Conservation (phyloP, 2,329 filamentous ascomycete genomes). For the Venturiaceae sp. region DNA sequence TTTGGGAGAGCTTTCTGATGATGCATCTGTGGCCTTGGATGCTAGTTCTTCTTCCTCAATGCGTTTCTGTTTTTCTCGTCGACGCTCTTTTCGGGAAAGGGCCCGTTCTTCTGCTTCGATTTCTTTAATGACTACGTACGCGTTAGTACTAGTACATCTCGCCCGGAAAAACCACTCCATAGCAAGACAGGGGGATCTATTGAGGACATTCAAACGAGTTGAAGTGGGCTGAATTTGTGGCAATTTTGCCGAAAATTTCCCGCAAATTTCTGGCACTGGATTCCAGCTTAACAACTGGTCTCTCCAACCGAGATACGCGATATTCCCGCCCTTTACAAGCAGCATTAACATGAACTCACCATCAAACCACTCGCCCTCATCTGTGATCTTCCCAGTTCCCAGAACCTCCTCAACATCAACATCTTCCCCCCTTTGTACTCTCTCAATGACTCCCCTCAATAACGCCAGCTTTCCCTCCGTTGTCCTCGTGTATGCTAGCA, state of each 20-base stretch:
- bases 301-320: no score
- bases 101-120: constrained; percentile 3
- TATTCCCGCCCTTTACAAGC: no score
- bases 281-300: no score
- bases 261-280: no score
- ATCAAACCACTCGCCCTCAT: constrained; percentile 83
- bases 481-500: constrained; percentile 59
- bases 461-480: constrained; percentile 71
- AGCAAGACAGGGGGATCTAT: no score
- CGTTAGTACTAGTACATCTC: background rate
- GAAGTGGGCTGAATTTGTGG: no score
- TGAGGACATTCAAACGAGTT: no score
- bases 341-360: constrained; percentile 44
- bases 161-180: no score
- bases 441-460: constrained; percentile 65
- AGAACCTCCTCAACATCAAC: constrained; percentile 78
- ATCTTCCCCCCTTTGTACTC: constrained; percentile 59
- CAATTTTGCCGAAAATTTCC: no score
- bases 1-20: background rate
- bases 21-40: background rate
- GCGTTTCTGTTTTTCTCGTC: background rate
- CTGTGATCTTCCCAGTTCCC: constrained; percentile 64
- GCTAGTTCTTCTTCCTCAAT: background rate
- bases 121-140: constrained; percentile 3
- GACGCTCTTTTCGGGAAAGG: background rate